Evolutionary conservation across 495 filamentous ascomycete genomes (phyloP).

Genomic region (Lasiosphaeria hispida): DNA sequence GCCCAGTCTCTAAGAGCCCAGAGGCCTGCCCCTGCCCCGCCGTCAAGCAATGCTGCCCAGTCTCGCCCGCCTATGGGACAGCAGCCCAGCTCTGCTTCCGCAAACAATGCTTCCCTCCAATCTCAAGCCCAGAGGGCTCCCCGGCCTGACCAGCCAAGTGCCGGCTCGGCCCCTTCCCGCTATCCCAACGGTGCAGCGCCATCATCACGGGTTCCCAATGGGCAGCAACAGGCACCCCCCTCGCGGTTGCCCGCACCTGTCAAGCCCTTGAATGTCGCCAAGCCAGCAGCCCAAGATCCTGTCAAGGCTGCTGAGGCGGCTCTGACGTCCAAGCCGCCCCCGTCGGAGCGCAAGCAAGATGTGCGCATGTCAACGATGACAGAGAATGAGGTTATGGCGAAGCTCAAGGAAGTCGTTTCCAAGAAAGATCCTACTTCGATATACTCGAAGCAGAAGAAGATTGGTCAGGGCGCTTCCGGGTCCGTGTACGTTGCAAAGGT

Average conservation of each 20-base stretch:
- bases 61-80: conserved; percentile 40
- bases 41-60: conserved; percentile 31
- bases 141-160: conserved; percentile 27
- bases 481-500: conserved; percentile 97
- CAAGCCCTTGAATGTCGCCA: conserved; percentile 91
- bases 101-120: conserved; percentile 20
- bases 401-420: conserved; percentile 86
- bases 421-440: conserved; percentile 86
- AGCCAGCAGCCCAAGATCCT: conserved; percentile 62
- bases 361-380: conserved; percentile 98
- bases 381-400: conserved; percentile 94
- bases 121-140: conserved; percentile 27
- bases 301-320: conserved; percentile 81
- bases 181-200: conserved; percentile 41
- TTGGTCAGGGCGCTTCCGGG: conserved; percentile 95
- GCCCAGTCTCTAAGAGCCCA: conserved; percentile 49
- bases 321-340: conserved; percentile 67
- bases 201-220: conserved; percentile 30
- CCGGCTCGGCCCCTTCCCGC: conserved; percentile 22
- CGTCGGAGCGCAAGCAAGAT: conserved; percentile 70
- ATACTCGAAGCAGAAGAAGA: conserved; percentile 99
- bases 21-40: conserved; percentile 52
- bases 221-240: conserved; percentile 43
- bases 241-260: conserved; percentile 67
- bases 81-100: conserved; percentile 40